Evolutionary conservation across 2,329 filamentous ascomycete species (phyloP), one percentile per base, ranked within the genome.

Genomic region (Alternaria brassicicola): DNA sequence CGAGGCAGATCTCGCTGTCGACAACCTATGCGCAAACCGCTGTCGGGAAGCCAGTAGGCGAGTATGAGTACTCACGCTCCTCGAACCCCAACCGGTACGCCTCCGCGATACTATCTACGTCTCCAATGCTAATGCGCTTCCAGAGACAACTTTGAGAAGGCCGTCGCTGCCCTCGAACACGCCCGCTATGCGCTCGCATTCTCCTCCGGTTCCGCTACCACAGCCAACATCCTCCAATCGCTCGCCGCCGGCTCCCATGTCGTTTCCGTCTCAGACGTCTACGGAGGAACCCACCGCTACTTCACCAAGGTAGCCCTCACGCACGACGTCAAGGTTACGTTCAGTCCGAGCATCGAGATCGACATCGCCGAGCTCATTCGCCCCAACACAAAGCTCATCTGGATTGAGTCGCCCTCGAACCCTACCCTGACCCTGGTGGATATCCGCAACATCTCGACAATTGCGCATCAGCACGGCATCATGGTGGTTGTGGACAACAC

Each of bases 401-500:
- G 95, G 95, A 98, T 99, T 74, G 93, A 99, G 82, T 89, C 88
- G 9, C 95, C 95, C 23, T 95, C 91, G 70, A 99, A 99, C 82
- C 95, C 95, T 0, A 99, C 95, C 6, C 84, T 99, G 56, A 88
- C 91, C 26, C 85, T 99, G 46, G 94, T 98, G 65, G 94, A 99
- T 79, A 97, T 99, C 75, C 85, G 91, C 69, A 89, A 91, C 52
- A 90, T 99, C 38, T 89, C 91, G 26, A 87, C 87, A 26, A 85
- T 90, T 54, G 95, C 95, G 17, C 95, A 98, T 78, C 84, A 89
- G 70, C 91, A 92, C 73, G 94, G 93, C 62, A 92, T 98, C 72
- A 84, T 92, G 75, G 95, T 99, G 41, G 95, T 99, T n/a, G 95
- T 99, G 39, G 95, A 99, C 83, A 99, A 99, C 83, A 99, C 95